Evolutionary conservation across 2,329 filamentous ascomycete species (phyloP).

Genomic region (Talaromyces sp.): DNA sequence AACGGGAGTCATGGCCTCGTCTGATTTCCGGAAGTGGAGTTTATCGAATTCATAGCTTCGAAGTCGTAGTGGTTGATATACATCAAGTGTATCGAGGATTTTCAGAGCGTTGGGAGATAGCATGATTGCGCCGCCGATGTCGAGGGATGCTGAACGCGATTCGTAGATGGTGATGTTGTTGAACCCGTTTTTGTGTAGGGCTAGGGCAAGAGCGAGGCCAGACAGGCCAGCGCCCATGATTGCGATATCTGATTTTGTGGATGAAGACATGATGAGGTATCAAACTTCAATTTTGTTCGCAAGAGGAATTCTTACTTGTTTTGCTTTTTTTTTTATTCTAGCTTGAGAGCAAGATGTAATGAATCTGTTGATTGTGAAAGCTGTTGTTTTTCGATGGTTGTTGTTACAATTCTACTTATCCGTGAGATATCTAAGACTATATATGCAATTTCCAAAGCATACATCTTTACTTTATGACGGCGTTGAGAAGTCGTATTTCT

Average conservation of each 20-base stretch:
- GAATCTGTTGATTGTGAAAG: no score
- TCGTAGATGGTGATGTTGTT: constrained; percentile 31
- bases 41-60: constrained; percentile 9
- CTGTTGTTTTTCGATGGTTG: no score
- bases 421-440: neutral
- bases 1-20: constrained; percentile 7
- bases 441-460: neutral
- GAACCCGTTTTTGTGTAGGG: constrained; percentile 3
- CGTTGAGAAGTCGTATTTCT: neutral
- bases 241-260: neutral
- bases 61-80: constrained; percentile 1
- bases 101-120: constrained; percentile 34
- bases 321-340: neutral
- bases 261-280: constrained; percentile 1
- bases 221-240: constrained; percentile 19
- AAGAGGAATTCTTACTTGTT: neutral
- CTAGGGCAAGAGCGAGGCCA: constrained; percentile 15
- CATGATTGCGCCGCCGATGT: constrained; percentile 33
- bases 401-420: neutral
- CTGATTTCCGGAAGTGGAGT: constrained; percentile 10
- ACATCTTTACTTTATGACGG: neutral
- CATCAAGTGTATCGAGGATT: constrained; percentile 28
- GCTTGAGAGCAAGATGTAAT: neutral
- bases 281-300: no score
- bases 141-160: constrained; percentile 29